phyloP scores from a whole-genome alignment of 352 stramenopile species.

The Plasmopara viticola region DNA sequence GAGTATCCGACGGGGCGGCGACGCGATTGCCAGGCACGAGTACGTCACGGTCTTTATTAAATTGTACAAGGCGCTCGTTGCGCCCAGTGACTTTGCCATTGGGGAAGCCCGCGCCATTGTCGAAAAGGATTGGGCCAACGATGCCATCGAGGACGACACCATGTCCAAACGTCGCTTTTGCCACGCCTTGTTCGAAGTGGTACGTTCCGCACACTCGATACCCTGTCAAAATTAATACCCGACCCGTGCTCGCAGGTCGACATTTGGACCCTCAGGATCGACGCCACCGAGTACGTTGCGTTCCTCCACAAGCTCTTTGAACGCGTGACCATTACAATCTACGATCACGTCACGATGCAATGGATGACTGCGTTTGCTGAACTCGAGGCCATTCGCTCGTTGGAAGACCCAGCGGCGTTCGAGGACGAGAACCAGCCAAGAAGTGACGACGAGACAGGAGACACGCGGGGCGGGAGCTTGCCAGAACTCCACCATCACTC shows the following conservation, averaged over 20 bases:
- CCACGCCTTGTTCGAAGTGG: slow-evolving; percentile 69
- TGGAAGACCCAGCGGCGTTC: slow-evolving; percentile 30
- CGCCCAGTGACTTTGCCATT: slow-evolving; percentile 67
- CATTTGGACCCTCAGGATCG: slow-evolving; percentile 71
- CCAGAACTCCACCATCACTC: no score
- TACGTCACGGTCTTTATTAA: slow-evolving; percentile 81
- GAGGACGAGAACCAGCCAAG: slow-evolving; percentile 5
- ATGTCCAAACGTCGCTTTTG: slow-evolving; percentile 65
- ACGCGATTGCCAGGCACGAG: slow-evolving; percentile 40
- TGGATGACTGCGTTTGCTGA: slow-evolving; percentile 73
- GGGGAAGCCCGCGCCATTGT: slow-evolving; percentile 63
- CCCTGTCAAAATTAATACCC: background rate
- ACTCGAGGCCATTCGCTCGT: slow-evolving; percentile 62
- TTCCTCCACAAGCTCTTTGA: slow-evolving; percentile 77
- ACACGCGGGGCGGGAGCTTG: no score
- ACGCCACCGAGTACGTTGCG: slow-evolving; percentile 46
- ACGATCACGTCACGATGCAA: slow-evolving; percentile 51
- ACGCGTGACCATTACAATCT: slow-evolving; percentile 70
- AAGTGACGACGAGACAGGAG: background rate
- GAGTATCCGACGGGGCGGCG: slow-evolving; percentile 37
- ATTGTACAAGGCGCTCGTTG: slow-evolving; percentile 73
- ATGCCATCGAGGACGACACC: slow-evolving; percentile 35
- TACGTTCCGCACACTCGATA: slow-evolving; percentile 7
- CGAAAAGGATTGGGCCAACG: slow-evolving; percentile 65
- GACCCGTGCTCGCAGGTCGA: slow-evolving; percentile 33